Evolutionary conservation across 805 yeast species (phyloP).

Genomic region (Teunomyces gatunensis): DNA sequence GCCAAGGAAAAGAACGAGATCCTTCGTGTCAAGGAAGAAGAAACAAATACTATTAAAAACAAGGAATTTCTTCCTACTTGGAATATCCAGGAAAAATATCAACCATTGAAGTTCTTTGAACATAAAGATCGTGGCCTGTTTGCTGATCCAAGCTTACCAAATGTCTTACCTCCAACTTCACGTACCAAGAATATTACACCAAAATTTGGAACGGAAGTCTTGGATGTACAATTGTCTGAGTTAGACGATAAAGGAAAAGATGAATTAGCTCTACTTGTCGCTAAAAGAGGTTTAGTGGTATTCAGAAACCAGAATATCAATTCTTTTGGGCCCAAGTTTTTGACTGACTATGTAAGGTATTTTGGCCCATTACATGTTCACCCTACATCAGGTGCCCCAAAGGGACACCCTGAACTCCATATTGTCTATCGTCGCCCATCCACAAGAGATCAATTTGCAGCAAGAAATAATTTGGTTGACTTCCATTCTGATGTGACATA

Average conservation of each 20-base stretch:
- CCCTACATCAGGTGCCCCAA: constrained; percentile 71
- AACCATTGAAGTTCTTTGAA: constrained; percentile 24
- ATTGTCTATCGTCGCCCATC: constrained; percentile 52
- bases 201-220: constrained; percentile 29
- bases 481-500: constrained; percentile 80
- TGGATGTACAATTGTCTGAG: constrained; percentile 29
- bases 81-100: constrained; percentile 31
- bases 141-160: constrained; percentile 19
- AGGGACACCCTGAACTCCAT: constrained; percentile 61
- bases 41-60: not conserved
- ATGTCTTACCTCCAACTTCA: constrained; percentile 18
- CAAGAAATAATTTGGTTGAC: constrained; percentile 35
- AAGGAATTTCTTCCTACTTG: constrained; percentile 31
- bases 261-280: constrained; percentile 31
- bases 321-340: constrained; percentile 43
- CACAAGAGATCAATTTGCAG: constrained; percentile 26
- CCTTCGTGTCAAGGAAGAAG: constrained; percentile 13
- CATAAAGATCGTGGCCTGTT: constrained; percentile 28
- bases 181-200: constrained; percentile 26
- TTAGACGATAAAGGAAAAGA: constrained; percentile 26
- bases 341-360: constrained; percentile 55
- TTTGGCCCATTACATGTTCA: constrained; percentile 73
- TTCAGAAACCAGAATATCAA: constrained; percentile 33
- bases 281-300: constrained; percentile 34
- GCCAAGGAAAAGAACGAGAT: constrained; percentile 14